Evolutionary conservation across 306 rosid genomes (phyloP), one percentile per base, ranked within the genome.

Genomic region (Vicia faba): DNA sequence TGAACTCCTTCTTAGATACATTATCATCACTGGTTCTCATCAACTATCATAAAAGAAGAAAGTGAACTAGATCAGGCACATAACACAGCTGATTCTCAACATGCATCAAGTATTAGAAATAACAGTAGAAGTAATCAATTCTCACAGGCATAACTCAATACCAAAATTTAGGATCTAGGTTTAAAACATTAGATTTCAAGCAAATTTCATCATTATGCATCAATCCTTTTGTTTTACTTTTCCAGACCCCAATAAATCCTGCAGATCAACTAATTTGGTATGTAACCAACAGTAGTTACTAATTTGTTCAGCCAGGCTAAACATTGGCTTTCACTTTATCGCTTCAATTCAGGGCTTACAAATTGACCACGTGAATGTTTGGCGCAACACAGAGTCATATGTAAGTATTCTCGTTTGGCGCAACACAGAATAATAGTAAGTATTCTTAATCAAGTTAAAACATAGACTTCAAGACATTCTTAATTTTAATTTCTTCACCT

Each of bases 1-100:
- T 93, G 78, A 89, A 89, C 81, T 93, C 98, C 81, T 83, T 85
- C 88, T 77, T 86, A 54, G 81, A 66, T 63, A 78, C 78, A 70
- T 63, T 64, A 49, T 79, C 79, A 11, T 80, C 79, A 46, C 74
- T 80, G 29, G 79, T 58, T 64, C 68, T 76, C 71, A 86, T 68
- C 79, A 89, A 71, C 96, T 88, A 75, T 82, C 35, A 71, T 53
- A 59, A 80, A 72, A 62, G 12, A 63, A 68, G 41, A 29, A 80
- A 74, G 62, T 41, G 73, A 11, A 57, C 58, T 40, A 40, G 6
- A 68, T 64, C 69, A 75, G 74, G 39, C 9, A 74, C 46, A 71
- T 14, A 56, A 20, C 25, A 66, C 49, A 7, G 51, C 49, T 19
- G 61, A 39, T 10, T 48, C 23, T 16, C 44, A 50, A 18, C 58